Evolutionary conservation across 2,329 filamentous ascomycete species (phyloP).

Genomic region (Fusarium equiseti): DNA sequence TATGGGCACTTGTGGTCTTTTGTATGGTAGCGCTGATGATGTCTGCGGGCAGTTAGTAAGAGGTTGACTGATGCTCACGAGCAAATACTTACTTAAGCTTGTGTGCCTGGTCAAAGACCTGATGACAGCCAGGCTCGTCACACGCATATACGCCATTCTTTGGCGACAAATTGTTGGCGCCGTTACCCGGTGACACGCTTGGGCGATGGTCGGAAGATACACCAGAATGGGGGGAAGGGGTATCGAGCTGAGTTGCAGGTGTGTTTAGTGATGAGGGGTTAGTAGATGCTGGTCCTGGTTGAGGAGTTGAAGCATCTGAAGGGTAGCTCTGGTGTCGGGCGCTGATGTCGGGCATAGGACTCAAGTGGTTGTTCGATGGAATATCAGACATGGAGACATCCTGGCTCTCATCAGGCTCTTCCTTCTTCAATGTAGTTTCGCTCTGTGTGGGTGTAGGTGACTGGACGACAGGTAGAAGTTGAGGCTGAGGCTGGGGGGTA

Average conservation of each 20-base stretch:
- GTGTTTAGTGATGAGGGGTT: slow-evolving; percentile 59
- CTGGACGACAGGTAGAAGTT: slow-evolving; percentile 45
- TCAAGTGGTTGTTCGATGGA: slow-evolving; percentile 44
- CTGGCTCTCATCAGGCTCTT: slow-evolving; percentile 37
- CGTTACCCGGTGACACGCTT: slow-evolving; percentile 53
- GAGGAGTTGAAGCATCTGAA: slow-evolving; percentile 59
- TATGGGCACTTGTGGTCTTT: slow-evolving; percentile 70
- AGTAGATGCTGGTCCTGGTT: slow-evolving; percentile 55
- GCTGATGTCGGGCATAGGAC: slow-evolving; percentile 40
- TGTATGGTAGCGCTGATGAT: slow-evolving; percentile 71
- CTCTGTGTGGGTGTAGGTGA: slow-evolving; percentile 46
- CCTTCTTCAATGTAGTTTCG: slow-evolving; percentile 33
- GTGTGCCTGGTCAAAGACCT: slow-evolving; percentile 68
- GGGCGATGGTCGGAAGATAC: slow-evolving; percentile 53
- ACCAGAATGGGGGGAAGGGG: slow-evolving; percentile 56
- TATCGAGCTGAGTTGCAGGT: slow-evolving; percentile 61
- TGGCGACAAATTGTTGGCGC: slow-evolving; percentile 45
- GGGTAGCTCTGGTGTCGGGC: slow-evolving; percentile 52
- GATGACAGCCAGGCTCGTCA: slow-evolving; percentile 54
- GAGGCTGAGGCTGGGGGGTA: slow-evolving; percentile 33
- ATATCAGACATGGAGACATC: slow-evolving; percentile 45
- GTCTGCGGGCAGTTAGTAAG: slow-evolving; percentile 52
- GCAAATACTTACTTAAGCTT: slow-evolving; percentile 66
- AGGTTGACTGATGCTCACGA: not conserved
- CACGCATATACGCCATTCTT: slow-evolving; percentile 51